These are phyloP conservation scores for Beta corolliflora DNA, from an alignment of 179 eudicot genomes.

Conservation along the genomic window DNA sequence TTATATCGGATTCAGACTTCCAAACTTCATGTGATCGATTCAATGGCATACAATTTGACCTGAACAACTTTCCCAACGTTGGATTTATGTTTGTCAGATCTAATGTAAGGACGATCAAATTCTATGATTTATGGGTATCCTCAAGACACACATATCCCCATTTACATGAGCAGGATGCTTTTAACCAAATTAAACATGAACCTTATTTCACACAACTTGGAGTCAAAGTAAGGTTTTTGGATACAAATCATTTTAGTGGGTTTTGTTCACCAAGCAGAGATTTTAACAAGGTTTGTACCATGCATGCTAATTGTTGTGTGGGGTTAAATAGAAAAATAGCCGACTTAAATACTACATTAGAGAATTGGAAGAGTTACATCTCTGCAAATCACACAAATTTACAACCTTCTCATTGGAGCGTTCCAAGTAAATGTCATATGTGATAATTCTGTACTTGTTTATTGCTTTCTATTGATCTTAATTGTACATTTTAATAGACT, in stretches of 20 bases:
- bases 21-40: conserved; percentile 41
- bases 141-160: conserved; percentile 31
- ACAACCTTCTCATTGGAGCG: conserved; percentile 29
- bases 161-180: conserved; percentile 49
- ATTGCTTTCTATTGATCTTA: too few species aligned
- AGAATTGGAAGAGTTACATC: conserved; percentile 41
- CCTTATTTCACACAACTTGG: conserved; percentile 33
- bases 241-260: conserved; percentile 48
- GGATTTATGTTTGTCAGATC: conserved; percentile 46
- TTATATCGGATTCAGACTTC: conserved; percentile 30
- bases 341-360: conserved; percentile 40
- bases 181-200: conserved; percentile 36
- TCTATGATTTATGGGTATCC: conserved; percentile 46
- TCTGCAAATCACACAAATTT: conserved; percentile 10
- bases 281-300: conserved; percentile 41
- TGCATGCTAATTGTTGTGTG: conserved; percentile 54
- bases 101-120: conserved; percentile 38
- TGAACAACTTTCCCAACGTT: conserved; percentile 25
- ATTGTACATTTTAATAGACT: too few species aligned
- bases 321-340: conserved; percentile 39
- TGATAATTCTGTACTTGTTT: neutral
- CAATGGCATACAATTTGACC: conserved; percentile 25
- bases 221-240: conserved; percentile 40
- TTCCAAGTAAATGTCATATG: conserved; percentile 29
- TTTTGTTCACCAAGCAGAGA: conserved; percentile 45